Conservation (phyloP, 1,284 basidiomycete genomes). For the Gomphus bonarii region DNA sequence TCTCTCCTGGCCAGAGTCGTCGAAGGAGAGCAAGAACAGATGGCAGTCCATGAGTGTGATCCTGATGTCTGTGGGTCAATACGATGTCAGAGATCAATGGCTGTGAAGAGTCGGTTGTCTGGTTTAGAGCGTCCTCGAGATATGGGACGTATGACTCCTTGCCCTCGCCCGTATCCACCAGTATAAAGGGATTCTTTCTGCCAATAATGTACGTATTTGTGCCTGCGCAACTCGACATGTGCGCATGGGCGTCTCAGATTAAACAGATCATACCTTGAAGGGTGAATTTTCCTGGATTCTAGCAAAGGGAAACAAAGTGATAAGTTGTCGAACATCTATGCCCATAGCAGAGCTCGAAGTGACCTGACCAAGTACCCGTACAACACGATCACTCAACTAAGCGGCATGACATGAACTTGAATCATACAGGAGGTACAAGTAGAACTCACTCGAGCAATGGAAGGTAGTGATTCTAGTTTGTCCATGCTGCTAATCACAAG, state of each 20-base stretch:
- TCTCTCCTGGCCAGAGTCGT: constrained; percentile 35
- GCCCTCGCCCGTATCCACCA: constrained; percentile 88
- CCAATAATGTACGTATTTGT: constrained; percentile 92
- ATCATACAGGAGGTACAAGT: neutral
- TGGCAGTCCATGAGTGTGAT: constrained; percentile 76
- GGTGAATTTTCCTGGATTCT: constrained; percentile 90
- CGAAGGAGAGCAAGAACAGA: constrained; percentile 61
- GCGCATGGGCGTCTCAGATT: neutral
- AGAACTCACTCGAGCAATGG: constrained; percentile 39
- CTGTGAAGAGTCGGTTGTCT: constrained; percentile 23
- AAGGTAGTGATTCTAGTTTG: constrained; percentile 36
- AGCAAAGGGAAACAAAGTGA: neutral
- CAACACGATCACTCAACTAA: constrained; percentile 53
- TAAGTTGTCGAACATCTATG: neutral
- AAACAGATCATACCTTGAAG: constrained; percentile 54
- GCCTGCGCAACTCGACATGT: constrained; percentile 31
- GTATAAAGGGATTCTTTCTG: constrained; percentile 54
- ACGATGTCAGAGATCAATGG: constrained; percentile 69
- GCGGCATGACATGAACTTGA: neutral
- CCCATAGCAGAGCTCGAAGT: neutral
- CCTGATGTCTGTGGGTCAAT: constrained; percentile 84
- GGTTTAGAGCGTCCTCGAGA: constrained; percentile 49
- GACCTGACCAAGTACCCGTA: constrained; percentile 67
- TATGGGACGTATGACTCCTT: constrained; percentile 56
- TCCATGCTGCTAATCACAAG: constrained; percentile 25